Evolutionary conservation across 352 stramenopile genomes (phyloP).

Genomic region (Globisporangium acanthophoron): DNA sequence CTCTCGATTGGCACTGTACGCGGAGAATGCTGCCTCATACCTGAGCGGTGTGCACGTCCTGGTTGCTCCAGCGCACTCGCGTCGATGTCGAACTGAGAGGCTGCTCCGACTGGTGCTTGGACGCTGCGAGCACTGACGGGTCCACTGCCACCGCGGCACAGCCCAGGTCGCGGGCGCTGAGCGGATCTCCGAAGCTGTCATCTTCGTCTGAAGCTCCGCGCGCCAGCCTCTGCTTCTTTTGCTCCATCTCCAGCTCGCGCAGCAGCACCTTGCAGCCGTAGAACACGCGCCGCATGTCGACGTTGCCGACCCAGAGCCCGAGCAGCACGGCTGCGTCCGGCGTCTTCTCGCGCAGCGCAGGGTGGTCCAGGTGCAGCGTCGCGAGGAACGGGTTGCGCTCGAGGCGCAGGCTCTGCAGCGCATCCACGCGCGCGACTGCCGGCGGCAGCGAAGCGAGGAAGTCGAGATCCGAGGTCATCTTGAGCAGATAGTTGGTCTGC

Average conservation of each 20-base stretch:
- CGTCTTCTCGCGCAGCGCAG: constrained; percentile 26
- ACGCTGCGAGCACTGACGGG: constrained; percentile 7
- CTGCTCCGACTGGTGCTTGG: constrained; percentile 9
- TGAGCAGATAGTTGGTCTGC: constrained; percentile 71
- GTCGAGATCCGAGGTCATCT: constrained; percentile 63
- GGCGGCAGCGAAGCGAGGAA: constrained; percentile 34
- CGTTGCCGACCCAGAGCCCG: constrained; percentile 35
- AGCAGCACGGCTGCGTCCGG: constrained; percentile 21
- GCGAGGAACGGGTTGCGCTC: constrained; percentile 64
- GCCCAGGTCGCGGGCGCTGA: background rate
- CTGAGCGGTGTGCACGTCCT: constrained; percentile 15
- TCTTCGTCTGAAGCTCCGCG: background rate
- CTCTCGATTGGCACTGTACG: no score
- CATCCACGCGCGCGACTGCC: constrained; percentile 19
- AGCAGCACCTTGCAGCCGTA: constrained; percentile 40
- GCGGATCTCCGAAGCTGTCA: background rate
- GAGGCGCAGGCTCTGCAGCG: constrained; percentile 40
- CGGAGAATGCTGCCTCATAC: constrained; percentile 1
- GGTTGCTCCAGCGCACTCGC: constrained; percentile 41
- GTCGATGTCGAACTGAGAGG: background rate
- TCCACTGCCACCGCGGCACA: background rate
- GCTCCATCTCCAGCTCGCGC: constrained; percentile 28
- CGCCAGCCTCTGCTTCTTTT: constrained; percentile 2
- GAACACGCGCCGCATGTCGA: constrained; percentile 60
- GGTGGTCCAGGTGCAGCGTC: constrained; percentile 53